A percentile compares a stretch with the other conserved stretches of the same genome.
Conservation (phyloP, 441 rosid species). For the Populus hybrid region DNA sequence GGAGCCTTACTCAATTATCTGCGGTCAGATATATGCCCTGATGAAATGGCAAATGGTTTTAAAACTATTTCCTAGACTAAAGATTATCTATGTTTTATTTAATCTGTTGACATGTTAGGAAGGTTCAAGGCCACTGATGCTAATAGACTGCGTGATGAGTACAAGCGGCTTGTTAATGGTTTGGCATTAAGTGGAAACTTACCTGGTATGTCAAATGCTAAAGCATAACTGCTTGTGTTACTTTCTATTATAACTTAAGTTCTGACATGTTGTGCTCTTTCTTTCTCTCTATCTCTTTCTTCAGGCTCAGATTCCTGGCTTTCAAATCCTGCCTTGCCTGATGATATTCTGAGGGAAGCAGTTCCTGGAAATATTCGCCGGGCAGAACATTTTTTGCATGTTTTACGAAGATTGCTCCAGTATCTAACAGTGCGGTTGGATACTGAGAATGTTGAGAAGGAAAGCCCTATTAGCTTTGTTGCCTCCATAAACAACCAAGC, state of each 20-base stretch:
- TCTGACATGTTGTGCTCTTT: constrained; percentile 4
- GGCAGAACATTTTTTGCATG: constrained; percentile 92
- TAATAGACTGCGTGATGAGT: constrained; percentile 85
- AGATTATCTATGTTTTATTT: constrained; percentile 32
- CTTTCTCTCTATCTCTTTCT: not conserved
- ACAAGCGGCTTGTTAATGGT: constrained; percentile 87
- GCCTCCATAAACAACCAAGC: constrained; percentile 65
- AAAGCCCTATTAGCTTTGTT: constrained; percentile 83
- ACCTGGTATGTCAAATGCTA: constrained; percentile 45
- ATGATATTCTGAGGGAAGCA: constrained; percentile 90
- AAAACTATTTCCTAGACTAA: constrained; percentile 12
- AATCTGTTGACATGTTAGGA: constrained; percentile 72
- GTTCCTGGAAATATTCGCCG: constrained; percentile 97
- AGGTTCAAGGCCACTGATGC: constrained; percentile 99
- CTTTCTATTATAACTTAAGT: constrained; percentile 12
- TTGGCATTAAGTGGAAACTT: constrained; percentile 86
- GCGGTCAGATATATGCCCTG: constrained; percentile 8
- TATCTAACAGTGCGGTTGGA: constrained; percentile 73
- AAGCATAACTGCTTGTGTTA: not conserved
- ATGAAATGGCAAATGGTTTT: constrained; percentile 3
- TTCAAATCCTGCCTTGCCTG: constrained; percentile 95
- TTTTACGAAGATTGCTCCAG: constrained; percentile 83
- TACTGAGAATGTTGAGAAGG: constrained; percentile 87
- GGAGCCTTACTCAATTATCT: not conserved
- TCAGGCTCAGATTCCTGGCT: constrained; percentile 86